A percentile compares a stretch with the other conserved stretches of the same genome.
Conservation (phyloP, 1,284 basidiomycete genomes). For the Hypsizygus ulmarius region DNA sequence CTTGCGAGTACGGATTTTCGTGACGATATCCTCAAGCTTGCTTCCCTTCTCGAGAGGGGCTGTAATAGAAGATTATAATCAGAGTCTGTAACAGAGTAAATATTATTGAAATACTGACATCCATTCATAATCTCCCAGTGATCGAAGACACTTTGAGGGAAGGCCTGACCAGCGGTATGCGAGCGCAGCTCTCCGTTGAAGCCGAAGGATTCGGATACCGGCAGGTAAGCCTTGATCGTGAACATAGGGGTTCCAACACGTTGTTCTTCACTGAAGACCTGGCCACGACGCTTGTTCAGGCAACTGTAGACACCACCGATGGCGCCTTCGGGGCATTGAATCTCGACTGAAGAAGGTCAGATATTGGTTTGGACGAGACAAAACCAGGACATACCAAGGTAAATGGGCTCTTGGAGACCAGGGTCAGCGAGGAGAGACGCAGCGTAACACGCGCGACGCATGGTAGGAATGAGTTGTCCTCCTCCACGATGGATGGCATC, state of each 20-base stretch:
- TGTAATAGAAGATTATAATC: conserved; percentile 25
- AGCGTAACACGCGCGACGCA: conserved; percentile 96
- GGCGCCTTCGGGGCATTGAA: conserved; percentile 89
- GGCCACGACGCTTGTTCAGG: conserved; percentile 97
- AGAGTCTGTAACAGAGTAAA: conserved; percentile 15
- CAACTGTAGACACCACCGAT: conserved; percentile 96
- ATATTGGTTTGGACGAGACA: not conserved
- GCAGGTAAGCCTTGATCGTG: conserved; percentile 98
- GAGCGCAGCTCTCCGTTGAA: conserved; percentile 96
- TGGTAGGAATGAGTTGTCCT: conserved; percentile 98
- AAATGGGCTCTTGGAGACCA: conserved; percentile 95
- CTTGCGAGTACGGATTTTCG: conserved; percentile 84
- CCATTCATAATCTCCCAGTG: conserved; percentile 87
- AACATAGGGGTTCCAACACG: conserved; percentile 97
- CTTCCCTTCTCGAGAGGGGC: conserved; percentile 80
- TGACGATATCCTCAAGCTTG: conserved; percentile 88
- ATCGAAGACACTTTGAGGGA: conserved; percentile 95
- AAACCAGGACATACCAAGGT: conserved; percentile 60
- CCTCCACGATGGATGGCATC: conserved; percentile 99
- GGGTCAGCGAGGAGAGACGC: conserved; percentile 91
- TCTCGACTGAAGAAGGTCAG: conserved; percentile 54
- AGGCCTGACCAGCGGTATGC: conserved; percentile 94
- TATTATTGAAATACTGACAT: conserved; percentile 41
- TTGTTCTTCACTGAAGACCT: conserved; percentile 98
- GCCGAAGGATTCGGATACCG: conserved; percentile 96